Conservation (phyloP, 257 asterid species). For the Nicotiana obtusifolia region DNA sequence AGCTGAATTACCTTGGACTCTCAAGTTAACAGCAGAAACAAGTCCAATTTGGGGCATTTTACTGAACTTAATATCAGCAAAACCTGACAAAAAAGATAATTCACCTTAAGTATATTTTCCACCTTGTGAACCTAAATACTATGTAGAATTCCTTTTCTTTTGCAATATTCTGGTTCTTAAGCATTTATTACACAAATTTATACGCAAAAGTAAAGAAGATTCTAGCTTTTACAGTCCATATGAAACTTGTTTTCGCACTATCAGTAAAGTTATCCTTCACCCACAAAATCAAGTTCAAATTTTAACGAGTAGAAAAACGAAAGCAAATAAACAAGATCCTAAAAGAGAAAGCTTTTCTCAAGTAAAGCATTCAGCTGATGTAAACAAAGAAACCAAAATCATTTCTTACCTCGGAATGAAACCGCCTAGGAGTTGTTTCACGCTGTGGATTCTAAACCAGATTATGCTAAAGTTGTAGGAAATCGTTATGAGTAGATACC, state of each 20-base stretch:
- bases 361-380: background rate
- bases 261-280: too few species aligned
- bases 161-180: background rate
- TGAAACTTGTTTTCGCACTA: background rate
- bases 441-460: background rate
- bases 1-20: constrained; percentile 36
- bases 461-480: background rate
- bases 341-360: background rate
- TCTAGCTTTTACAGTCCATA: background rate
- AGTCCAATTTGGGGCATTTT: constrained; percentile 66
- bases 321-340: background rate
- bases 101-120: background rate
- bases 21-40: constrained; percentile 70
- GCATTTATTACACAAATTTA: background rate
- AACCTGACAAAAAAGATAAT: background rate
- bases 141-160: background rate
- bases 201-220: background rate
- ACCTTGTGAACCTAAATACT: background rate
- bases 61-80: background rate
- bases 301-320: background rate
- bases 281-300: background rate
- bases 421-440: background rate
- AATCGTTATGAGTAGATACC: too few species aligned
- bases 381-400: background rate
- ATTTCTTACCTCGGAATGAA: constrained; percentile 7